phyloP scores from a whole-genome alignment of 2,329 filamentous ascomycete genomes.

The Dothidotthia symphoricarpi region DNA sequence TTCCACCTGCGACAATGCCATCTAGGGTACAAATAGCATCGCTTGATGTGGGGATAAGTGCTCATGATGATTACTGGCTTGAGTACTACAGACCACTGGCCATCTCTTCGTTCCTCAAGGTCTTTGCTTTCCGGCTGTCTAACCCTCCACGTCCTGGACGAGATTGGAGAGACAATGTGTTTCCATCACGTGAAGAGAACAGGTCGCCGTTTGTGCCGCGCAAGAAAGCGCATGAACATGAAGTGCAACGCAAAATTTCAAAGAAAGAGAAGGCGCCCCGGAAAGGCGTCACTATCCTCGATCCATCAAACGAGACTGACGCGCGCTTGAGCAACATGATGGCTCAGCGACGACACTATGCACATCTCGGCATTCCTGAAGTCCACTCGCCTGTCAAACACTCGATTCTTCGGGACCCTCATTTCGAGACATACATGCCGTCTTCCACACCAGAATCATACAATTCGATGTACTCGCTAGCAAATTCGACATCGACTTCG shows the following conservation, averaged over 20 bases:
- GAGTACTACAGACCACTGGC: conserved; percentile 92
- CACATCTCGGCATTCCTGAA: conserved; percentile 24
- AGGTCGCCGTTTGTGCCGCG: conserved; percentile 85
- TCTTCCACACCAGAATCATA: conserved; percentile 15
- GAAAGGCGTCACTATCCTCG: conserved; percentile 69
- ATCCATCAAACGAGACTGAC: conserved; percentile 51
- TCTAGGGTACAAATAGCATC: conserved; percentile 27
- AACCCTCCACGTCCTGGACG: conserved; percentile 76
- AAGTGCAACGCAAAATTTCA: conserved; percentile 60
- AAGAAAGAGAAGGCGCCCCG: conserved; percentile 61
- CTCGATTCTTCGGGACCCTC: conserved; percentile 45
- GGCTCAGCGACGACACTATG: conserved; percentile 19
- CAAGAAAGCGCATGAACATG: conserved; percentile 42
- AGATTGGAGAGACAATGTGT: conserved; percentile 71
- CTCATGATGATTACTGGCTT: conserved; percentile 92
- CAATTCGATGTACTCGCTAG: conserved; percentile 23
- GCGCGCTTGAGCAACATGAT: conserved; percentile 21
- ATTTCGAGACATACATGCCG: conserved; percentile 36
- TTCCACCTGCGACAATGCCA: conserved; percentile 54
- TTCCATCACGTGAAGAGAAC: conserved; percentile 73
- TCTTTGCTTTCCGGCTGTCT: conserved; percentile 91
- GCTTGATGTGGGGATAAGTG: conserved; percentile 46
- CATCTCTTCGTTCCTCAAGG: conserved; percentile 84
- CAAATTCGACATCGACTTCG: conserved; percentile 30
- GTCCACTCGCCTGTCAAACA: conserved; percentile 41